A percentile compares a stretch with the other conserved stretches of the same genome.
These are phyloP conservation scores for Phylloporus arenicola DNA, from an alignment of 768 basidiomycete genomes.

Conservation along the genomic window DNA sequence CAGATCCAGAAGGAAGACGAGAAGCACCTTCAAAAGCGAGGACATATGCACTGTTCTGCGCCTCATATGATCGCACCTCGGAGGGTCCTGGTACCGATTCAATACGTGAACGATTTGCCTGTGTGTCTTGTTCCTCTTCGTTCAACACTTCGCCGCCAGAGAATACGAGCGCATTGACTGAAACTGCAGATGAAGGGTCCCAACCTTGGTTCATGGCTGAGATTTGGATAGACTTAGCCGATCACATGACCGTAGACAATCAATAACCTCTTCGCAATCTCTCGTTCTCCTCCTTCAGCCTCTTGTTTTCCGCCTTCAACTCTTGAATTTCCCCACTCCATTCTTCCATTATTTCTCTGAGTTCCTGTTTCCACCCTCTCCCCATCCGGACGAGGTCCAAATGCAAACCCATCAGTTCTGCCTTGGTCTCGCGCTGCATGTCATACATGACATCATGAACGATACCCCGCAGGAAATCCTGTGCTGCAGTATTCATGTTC, in stretches of 20 bases:
- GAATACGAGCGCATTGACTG: constrained; percentile 27
- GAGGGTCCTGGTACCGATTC: constrained; percentile 12
- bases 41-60: constrained; percentile 23
- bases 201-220: constrained; percentile 6
- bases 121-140: constrained; percentile 13
- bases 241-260: constrained; percentile 7
- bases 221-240: background rate
- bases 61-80: background rate
- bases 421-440: constrained; percentile 60
- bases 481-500: constrained; percentile 33
- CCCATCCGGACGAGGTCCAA: constrained; percentile 70
- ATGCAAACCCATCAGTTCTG: constrained; percentile 73
- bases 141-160: constrained; percentile 23
- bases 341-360: constrained; percentile 57
- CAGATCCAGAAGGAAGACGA: background rate
- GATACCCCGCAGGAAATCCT: constrained; percentile 59
- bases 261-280: constrained; percentile 43
- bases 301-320: constrained; percentile 42
- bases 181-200: constrained; percentile 9
- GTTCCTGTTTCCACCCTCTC: constrained; percentile 59
- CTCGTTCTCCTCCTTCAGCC: constrained; percentile 64
- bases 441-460: constrained; percentile 72
- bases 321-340: constrained; percentile 51
- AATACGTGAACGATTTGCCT: background rate
- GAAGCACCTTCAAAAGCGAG: constrained; percentile 27